Conservation (phyloP, 805 yeast genomes). For the Candida piceae region DNA sequence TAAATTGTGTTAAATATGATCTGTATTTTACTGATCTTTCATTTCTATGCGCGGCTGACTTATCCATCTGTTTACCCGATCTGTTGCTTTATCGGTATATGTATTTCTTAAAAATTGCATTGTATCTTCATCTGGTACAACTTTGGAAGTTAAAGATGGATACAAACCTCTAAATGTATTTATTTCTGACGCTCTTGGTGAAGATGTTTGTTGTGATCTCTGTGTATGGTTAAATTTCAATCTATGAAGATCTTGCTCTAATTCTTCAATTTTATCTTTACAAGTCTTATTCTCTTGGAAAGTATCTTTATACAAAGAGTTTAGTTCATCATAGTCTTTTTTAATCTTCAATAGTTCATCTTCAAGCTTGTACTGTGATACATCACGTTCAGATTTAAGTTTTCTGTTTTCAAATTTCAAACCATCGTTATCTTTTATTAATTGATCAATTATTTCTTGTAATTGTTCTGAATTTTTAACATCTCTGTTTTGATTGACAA, state of each 20-base stretch:
- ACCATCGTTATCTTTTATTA: conserved; percentile 5
- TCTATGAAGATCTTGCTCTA: conserved; percentile 2
- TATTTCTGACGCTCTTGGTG: neutral
- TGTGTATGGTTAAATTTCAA: neutral
- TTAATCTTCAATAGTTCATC: conserved; percentile 11
- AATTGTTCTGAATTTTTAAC: neutral
- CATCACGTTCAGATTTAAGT: conserved; percentile 3
- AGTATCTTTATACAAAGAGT: conserved; percentile 7
- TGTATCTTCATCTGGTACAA: conserved; percentile 17
- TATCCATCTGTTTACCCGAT: conserved; percentile 6
- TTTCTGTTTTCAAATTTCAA: conserved; percentile 7
- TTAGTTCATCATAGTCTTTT: conserved; percentile 16
- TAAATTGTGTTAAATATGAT: no score
- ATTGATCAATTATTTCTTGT: neutral
- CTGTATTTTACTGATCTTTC: no score
- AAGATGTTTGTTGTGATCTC: neutral
- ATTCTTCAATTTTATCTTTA: conserved; percentile 1
- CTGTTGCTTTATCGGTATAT: conserved; percentile 11
- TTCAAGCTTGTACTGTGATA: conserved; percentile 2
- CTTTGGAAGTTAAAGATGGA: neutral
- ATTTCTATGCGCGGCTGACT: conserved; percentile 12
- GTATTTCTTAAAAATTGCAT: conserved; percentile 11
- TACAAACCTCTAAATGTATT: conserved; percentile 1
- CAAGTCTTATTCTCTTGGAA: conserved; percentile 6
- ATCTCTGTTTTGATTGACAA: no score